A percentile compares a stretch with the other conserved stretches of the same genome.
Evolutionary conservation across 2,329 filamentous ascomycete species (phyloP).

Genomic region (Pseudomassariella vexata): DNA sequence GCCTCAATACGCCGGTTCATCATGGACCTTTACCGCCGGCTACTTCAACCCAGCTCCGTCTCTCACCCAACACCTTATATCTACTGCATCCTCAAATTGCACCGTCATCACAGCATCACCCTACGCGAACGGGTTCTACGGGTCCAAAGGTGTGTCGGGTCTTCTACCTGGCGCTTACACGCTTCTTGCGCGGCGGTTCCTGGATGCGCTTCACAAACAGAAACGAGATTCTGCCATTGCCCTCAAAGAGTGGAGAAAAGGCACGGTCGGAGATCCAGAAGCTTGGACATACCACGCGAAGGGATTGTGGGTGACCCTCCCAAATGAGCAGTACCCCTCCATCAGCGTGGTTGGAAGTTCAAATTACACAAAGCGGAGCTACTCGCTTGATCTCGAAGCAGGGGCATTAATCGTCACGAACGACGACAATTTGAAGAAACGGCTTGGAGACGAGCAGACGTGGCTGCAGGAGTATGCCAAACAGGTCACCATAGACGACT

Average conservation of each 20-base stretch:
- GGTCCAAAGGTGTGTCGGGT: slow-evolving; percentile 79
- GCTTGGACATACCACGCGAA: slow-evolving; percentile 99
- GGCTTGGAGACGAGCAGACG: slow-evolving; percentile 72
- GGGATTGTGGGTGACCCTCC: slow-evolving; percentile 82
- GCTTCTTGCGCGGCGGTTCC: slow-evolving; percentile 75
- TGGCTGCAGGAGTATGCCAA: slow-evolving; percentile 73
- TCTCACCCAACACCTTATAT: slow-evolving; percentile 73
- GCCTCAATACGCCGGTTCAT: slow-evolving; percentile 60
- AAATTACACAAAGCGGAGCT: slow-evolving; percentile 93
- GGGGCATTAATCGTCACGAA: slow-evolving; percentile 81
- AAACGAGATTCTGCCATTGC: slow-evolving; percentile 53
- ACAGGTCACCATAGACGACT: slow-evolving; percentile 67
- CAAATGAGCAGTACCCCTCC: slow-evolving; percentile 59
- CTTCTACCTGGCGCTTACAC: slow-evolving; percentile 91
- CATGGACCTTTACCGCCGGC: slow-evolving; percentile 95
- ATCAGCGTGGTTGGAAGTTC: slow-evolving; percentile 84
- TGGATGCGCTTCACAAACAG: slow-evolving; percentile 49
- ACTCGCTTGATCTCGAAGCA: slow-evolving; percentile 85
- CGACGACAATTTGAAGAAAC: slow-evolving; percentile 64
- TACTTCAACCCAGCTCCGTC: slow-evolving; percentile 96
- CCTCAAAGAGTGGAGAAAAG: slow-evolving; percentile 82
- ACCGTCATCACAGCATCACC: slow-evolving; percentile 90
- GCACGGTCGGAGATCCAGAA: slow-evolving; percentile 70
- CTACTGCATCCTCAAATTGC: slow-evolving; percentile 62
- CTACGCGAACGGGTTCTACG: slow-evolving; percentile 92